Percentiles rank a stretch among this genome's conserved stretches.
Evolutionary conservation across 2,329 filamentous ascomycete species (phyloP).

Genomic region (Penicillium occitanis): DNA sequence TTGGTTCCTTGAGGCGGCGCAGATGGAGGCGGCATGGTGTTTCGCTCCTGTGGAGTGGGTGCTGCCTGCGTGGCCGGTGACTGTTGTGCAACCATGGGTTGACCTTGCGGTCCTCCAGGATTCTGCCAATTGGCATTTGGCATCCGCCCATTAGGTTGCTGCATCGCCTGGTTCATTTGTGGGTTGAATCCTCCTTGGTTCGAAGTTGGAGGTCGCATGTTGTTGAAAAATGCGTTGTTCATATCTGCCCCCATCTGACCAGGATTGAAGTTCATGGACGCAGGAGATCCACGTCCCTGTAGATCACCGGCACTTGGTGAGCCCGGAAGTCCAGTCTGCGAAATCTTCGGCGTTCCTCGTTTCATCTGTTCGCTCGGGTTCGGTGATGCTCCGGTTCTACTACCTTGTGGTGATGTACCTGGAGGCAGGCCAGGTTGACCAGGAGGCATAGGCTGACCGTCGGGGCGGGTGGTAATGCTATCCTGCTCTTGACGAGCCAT

Average conservation of each 20-base stretch:
- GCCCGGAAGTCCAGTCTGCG: slow-evolving; percentile 55
- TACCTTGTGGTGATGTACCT: slow-evolving; percentile 59
- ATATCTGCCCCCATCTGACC: slow-evolving; percentile 53
- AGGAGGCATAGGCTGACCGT: slow-evolving; percentile 48
- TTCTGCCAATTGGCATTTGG: slow-evolving; percentile 44
- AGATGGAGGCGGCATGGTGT: slow-evolving; percentile 53
- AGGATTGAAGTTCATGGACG: slow-evolving; percentile 58
- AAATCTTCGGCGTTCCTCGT: slow-evolving; percentile 61
- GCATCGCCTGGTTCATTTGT: slow-evolving; percentile 27
- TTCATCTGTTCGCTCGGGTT: slow-evolving; percentile 64
- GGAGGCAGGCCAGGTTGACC: slow-evolving; percentile 50
- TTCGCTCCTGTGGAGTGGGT: slow-evolving; percentile 59
- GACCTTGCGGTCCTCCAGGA: slow-evolving; percentile 37
- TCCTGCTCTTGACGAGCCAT: slow-evolving; percentile 69
- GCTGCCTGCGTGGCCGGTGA: slow-evolving; percentile 47
- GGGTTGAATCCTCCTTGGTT: slow-evolving; percentile 49
- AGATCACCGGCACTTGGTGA: slow-evolving; percentile 61
- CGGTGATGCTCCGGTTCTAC: slow-evolving; percentile 58
- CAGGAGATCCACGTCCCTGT: slow-evolving; percentile 61
- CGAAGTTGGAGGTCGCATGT: slow-evolving; percentile 60
- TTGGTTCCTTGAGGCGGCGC: slow-evolving; percentile 43
- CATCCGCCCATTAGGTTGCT: slow-evolving; percentile 37
- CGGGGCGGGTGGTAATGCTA: slow-evolving; percentile 53
- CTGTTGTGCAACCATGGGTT: slow-evolving; percentile 51
- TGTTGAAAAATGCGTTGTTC: slow-evolving; percentile 45